Evolutionary conservation across 1,139 yeast genomes (phyloP), one percentile per base, ranked within the genome.

Genomic region (Blastobotrys illinoisensis): DNA sequence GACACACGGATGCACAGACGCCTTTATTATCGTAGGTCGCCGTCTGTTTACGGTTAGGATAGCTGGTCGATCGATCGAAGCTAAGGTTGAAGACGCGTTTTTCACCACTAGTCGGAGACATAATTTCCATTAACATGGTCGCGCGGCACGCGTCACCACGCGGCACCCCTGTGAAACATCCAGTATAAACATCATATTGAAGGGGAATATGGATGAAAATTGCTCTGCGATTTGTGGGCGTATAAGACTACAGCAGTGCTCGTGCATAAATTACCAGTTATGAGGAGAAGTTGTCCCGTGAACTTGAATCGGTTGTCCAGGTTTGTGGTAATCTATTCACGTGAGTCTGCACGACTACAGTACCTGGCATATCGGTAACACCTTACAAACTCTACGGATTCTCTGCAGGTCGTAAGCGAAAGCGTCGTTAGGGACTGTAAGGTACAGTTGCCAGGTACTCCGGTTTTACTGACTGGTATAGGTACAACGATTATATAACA

Each of bases 131-230:
- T 32, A 32, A 32, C 16, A 32, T n/a, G 40, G 40, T 32, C 40
- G 40, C 40, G 40, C 40, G 40, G 40, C 40, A 32, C 40, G 40
- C 40, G 40, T 32, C 40, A 32, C 40, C 40, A 32, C 40, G 32
- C 32, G 16, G 40, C 40, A n/a, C 40, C 3, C 7, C 3, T 3
- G 13, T 32, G 16, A 32, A n/a, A 32, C 40, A 32, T 32, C 5
- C 40, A n/a, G n/a, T n/a, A n/a, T n/a, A n/a, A n/a, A n/a, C n/a
- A n/a, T n/a, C n/a, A n/a, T n/a, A 23, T 23, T 5, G 7, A 5
- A 5, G 24, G 24, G 7, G 24, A 23, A 23, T 23, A 23, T 23
- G 7, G 5, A 23, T 23, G 7, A 5, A 7, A 23, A 23, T 23
- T 5, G 24, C 7, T 23, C 9, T 6, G 9, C 3, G 32, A 9